Evolutionary conservation across 306 rosid species (phyloP).

Genomic region (Vigna nakashimae): DNA sequence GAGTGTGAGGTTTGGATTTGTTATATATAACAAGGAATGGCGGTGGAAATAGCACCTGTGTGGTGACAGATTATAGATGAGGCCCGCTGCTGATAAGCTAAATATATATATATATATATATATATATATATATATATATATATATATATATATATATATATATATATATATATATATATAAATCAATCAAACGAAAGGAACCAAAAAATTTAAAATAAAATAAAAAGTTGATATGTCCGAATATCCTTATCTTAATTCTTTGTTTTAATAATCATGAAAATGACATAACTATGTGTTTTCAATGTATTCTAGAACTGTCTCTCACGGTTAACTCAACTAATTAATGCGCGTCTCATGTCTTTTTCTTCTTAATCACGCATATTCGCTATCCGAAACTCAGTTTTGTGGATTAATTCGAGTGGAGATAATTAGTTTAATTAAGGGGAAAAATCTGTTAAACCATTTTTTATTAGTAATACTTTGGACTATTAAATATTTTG

Average conservation of each 20-base stretch:
- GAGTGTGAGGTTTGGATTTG: background rate
- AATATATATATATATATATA: background rate
- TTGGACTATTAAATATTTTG: background rate
- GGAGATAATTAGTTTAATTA: background rate
- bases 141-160: too few species aligned
- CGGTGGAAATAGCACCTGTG: conserved; percentile 48
- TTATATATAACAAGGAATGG: conserved; percentile 28
- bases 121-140: too few species aligned
- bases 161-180: too few species aligned
- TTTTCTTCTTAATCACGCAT: background rate
- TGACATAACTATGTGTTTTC: conserved; percentile 34
- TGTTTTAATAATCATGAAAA: conserved; percentile 30
- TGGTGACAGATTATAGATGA: conserved; percentile 47
- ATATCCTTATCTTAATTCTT: conserved; percentile 47
- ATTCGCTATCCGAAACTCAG: too few species aligned
- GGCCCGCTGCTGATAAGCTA: conserved; percentile 21
- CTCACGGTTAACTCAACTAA: too few species aligned
- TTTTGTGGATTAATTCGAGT: background rate
- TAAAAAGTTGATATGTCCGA: background rate
- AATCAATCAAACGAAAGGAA: background rate
- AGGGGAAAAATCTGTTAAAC: background rate
- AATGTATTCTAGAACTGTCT: conserved; percentile 21
- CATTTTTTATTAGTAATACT: too few species aligned
- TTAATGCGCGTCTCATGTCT: background rate
- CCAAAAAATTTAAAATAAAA: background rate